A percentile compares a stretch with the other conserved stretches of the same genome.
Conservation (phyloP, 1,139 yeast genomes). For the Arxiozyma bovina region DNA sequence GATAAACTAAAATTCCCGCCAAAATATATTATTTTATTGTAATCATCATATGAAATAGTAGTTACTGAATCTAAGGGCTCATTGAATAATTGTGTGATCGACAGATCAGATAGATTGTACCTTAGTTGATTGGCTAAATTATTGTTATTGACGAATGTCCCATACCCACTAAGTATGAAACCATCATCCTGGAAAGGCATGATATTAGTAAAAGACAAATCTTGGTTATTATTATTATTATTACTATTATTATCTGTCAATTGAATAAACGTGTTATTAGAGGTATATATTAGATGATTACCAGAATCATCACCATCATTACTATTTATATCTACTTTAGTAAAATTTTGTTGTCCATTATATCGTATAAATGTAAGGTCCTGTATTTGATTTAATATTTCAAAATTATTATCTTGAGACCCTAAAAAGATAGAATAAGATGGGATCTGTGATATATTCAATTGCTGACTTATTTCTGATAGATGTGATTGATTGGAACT, state of each 20-base stretch:
- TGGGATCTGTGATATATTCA: not conserved
- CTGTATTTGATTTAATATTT: constrained; percentile 57
- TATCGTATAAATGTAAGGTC: constrained; percentile 52
- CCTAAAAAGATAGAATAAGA: not conserved
- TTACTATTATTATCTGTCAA: constrained; percentile 11
- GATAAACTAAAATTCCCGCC: constrained; percentile 70
- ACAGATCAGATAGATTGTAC: constrained; percentile 42
- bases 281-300: constrained; percentile 23
- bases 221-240: constrained; percentile 12
- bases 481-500: not conserved
- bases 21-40: constrained; percentile 45
- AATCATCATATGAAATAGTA: constrained; percentile 41
- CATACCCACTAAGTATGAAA: constrained; percentile 37
- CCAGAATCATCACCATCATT: constrained; percentile 16
- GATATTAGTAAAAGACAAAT: constrained; percentile 25
- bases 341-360: constrained; percentile 42
- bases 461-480: not conserved
- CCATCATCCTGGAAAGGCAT: constrained; percentile 28
- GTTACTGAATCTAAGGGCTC: constrained; percentile 39
- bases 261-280: constrained; percentile 23
- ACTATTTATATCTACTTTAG: constrained; percentile 11
- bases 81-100: constrained; percentile 36
- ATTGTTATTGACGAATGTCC: constrained; percentile 33
- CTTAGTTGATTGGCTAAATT: constrained; percentile 45
- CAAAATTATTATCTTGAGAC: constrained; percentile 35